Percentiles rank a stretch among this genome's conserved stretches.
Evolutionary conservation across 129 eudicot species (phyloP).

Genomic region (Rutidosis leptorrhynchoides): DNA sequence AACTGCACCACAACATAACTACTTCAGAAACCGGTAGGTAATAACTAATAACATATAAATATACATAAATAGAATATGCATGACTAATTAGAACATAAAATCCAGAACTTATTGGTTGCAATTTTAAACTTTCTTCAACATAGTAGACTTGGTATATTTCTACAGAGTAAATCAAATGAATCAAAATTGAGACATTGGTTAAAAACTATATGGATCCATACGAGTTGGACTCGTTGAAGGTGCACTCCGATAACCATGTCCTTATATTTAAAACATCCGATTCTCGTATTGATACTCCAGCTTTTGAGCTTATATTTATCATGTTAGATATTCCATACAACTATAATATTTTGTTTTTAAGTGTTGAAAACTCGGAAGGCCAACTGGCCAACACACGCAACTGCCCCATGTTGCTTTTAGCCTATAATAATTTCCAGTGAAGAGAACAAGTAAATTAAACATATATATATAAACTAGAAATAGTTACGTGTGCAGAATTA

Average conservation of each 20-base stretch:
- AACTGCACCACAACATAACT: constrained; percentile 20
- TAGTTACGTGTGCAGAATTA: background rate
- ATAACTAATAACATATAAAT: background rate
- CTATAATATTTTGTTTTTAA: background rate
- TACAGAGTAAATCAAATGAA: background rate
- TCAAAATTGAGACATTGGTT: background rate
- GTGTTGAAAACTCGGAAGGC: background rate
- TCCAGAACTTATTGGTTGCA: background rate
- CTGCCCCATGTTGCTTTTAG: background rate
- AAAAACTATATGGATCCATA: background rate
- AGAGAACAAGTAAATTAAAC: background rate
- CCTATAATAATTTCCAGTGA: background rate
- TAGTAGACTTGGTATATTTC: background rate
- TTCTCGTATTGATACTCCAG: background rate
- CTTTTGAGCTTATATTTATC: background rate
- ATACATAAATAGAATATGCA: background rate
- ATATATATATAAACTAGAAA: background rate
- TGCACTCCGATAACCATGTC: background rate
- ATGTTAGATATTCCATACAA: background rate
- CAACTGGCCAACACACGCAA: background rate
- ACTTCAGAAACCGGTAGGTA: background rate
- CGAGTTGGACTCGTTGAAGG: background rate
- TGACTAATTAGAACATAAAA: background rate
- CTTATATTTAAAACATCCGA: background rate
- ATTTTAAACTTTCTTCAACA: background rate